A percentile compares a stretch with the other conserved stretches of the same genome.
phyloP scores from a whole-genome alignment of 371 early-diverging fungal species.

The Funneliformis caledonium region DNA sequence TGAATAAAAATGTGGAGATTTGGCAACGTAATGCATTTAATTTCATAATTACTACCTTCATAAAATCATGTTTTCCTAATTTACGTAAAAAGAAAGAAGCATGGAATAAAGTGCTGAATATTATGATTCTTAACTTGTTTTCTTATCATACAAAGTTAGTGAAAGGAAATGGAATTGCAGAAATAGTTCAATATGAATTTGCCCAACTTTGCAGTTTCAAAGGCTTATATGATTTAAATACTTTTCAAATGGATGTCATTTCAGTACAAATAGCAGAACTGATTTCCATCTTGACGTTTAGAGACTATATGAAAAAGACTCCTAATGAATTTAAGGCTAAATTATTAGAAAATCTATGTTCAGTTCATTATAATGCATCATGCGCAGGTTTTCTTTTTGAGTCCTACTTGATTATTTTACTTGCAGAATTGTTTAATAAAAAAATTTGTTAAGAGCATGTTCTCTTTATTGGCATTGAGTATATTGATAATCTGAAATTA shows the following conservation, averaged over 20 bases:
- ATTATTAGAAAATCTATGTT: not conserved
- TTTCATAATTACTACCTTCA: not conserved
- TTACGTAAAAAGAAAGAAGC: not conserved
- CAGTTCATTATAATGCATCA: not conserved
- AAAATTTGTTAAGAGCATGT: not conserved
- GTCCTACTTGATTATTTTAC: not conserved
- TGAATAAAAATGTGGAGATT: not conserved
- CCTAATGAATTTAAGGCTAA: not conserved
- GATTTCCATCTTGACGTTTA: not conserved
- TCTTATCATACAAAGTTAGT: not conserved
- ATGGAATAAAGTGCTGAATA: not conserved
- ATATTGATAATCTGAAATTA: not conserved
- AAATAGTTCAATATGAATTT: conserved; percentile 5
- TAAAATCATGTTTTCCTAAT: not conserved
- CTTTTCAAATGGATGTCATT: not conserved
- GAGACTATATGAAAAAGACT: not conserved
- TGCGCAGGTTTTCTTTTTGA: not conserved
- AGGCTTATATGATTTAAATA: not conserved
- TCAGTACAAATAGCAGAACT: not conserved
- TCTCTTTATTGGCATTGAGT: not conserved
- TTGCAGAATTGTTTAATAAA: not conserved
- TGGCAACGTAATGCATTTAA: not conserved
- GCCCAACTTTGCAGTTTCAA: not conserved
- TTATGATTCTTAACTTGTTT: not conserved
- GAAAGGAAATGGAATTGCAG: not conserved